Evolutionary conservation across 352 stramenopile species (phyloP).

Genomic region (Phytophthora brassicae): DNA sequence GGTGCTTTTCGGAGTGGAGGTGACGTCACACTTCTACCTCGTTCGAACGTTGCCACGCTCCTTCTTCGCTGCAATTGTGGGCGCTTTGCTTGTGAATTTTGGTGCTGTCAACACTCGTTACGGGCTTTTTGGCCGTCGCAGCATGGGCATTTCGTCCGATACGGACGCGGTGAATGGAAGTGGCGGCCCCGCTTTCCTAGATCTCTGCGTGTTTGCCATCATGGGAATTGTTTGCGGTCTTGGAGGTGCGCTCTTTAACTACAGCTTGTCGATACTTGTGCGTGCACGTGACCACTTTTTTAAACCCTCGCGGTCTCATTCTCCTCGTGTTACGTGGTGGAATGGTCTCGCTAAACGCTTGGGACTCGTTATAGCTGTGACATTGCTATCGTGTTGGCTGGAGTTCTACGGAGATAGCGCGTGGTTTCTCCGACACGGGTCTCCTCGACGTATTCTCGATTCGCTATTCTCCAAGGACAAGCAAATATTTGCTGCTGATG

Average conservation of each 20-base stretch:
- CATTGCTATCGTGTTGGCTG: slow-evolving; percentile 62
- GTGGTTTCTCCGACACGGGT: slow-evolving; percentile 80
- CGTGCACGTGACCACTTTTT: slow-evolving; percentile 58
- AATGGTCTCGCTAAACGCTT: slow-evolving; percentile 65
- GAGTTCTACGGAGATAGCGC: slow-evolving; percentile 82
- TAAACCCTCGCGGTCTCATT: slow-evolving; percentile 5
- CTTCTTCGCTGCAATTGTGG: slow-evolving; percentile 83
- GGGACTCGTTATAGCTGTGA: slow-evolving; percentile 58
- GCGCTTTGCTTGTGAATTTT: slow-evolving; percentile 65
- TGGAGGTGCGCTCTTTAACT: slow-evolving; percentile 72
- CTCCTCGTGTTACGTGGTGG: slow-evolving; percentile 29
- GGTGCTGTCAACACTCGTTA: slow-evolving; percentile 63
- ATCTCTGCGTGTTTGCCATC: slow-evolving; percentile 60
- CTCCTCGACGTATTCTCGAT: slow-evolving; percentile 59
- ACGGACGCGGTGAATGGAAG: slow-evolving; percentile 44
- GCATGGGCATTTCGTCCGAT: slow-evolving; percentile 55
- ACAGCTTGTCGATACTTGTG: slow-evolving; percentile 66
- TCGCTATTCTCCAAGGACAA: slow-evolving; percentile 71
- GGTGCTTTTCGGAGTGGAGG: slow-evolving; percentile 86
- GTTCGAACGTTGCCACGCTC: slow-evolving; percentile 75
- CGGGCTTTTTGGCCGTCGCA: slow-evolving; percentile 74
- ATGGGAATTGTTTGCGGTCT: slow-evolving; percentile 75
- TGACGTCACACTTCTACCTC: slow-evolving; percentile 85
- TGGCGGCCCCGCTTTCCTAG: slow-evolving; percentile 41
- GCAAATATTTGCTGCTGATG: slow-evolving; percentile 40